These are phyloP conservation scores for Candida adriatica DNA, from an alignment of 805 yeast genomes.

Conservation along the genomic window DNA sequence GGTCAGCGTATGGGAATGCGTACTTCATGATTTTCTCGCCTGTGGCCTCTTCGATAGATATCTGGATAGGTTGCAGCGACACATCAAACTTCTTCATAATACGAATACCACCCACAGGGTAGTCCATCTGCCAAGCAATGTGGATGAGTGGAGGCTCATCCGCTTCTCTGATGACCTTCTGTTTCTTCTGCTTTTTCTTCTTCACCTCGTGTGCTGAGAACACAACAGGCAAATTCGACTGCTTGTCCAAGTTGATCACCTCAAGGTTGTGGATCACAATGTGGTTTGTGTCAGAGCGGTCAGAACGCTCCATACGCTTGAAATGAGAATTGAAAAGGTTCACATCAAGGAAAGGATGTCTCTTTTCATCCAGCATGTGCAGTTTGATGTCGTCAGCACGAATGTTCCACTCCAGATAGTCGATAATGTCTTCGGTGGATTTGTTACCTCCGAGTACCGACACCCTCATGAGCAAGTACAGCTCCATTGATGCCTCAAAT, in stretches of 20 bases:
- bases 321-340: constrained; percentile 57
- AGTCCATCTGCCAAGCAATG: constrained; percentile 70
- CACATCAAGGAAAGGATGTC: constrained; percentile 64
- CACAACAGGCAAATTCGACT: constrained; percentile 63
- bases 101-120: constrained; percentile 88
- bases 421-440: constrained; percentile 23
- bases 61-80: constrained; percentile 54
- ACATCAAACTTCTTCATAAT: constrained; percentile 62
- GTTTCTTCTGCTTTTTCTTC: constrained; percentile 11
- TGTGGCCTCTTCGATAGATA: constrained; percentile 68
- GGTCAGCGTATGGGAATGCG: constrained; percentile 48
- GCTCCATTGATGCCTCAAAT: constrained; percentile 32
- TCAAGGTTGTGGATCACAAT: constrained; percentile 56
- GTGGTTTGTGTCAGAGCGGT: constrained; percentile 60
- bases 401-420: constrained; percentile 52
- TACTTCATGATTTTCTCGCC: constrained; percentile 58
- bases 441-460: constrained; percentile 29
- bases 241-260: constrained; percentile 55
- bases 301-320: constrained; percentile 53
- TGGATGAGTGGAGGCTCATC: constrained; percentile 31
- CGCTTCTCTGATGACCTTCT: constrained; percentile 12
- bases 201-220: constrained; percentile 30
- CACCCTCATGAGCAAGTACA: constrained; percentile 40
- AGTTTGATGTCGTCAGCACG: constrained; percentile 64
- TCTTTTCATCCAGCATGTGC: constrained; percentile 55